Conservation (phyloP, 495 filamentous ascomycete species). For the Penicillium angulare region DNA sequence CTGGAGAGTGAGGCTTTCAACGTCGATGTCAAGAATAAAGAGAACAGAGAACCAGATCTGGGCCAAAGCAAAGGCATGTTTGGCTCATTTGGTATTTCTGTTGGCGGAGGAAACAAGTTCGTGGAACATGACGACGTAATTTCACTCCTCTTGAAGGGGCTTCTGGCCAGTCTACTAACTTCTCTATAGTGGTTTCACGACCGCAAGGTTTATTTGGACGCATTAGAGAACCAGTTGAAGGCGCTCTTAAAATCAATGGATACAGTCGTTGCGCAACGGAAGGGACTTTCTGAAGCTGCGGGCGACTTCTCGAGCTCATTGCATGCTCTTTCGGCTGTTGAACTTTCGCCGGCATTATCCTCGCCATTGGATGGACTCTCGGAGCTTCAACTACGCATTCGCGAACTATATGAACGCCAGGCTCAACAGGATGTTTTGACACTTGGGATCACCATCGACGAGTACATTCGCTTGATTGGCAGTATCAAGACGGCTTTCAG, state of each 20-base stretch:
- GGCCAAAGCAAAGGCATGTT: constrained; percentile 92
- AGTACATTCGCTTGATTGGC: constrained; percentile 94
- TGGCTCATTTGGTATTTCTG: constrained; percentile 74
- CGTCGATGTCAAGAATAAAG: constrained; percentile 96
- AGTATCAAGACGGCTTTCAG: constrained; percentile 88
- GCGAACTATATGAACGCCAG: constrained; percentile 93
- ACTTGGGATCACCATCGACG: constrained; percentile 93
- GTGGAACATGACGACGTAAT: constrained; percentile 96
- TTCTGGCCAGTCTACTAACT: constrained; percentile 5
- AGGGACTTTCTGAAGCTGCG: constrained; percentile 87
- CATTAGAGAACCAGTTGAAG: constrained; percentile 92
- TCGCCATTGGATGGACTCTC: constrained; percentile 85
- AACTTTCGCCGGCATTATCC: constrained; percentile 84
- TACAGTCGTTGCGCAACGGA: constrained; percentile 83
- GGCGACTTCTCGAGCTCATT: constrained; percentile 89
- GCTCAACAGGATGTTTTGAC: constrained; percentile 96
- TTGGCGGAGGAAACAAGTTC: constrained; percentile 78
- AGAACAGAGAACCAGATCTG: constrained; percentile 80
- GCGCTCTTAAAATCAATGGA: constrained; percentile 92
- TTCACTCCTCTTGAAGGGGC: constrained; percentile 10
- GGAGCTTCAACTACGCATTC: constrained; percentile 87
- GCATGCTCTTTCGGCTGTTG: constrained; percentile 84
- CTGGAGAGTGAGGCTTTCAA: constrained; percentile 94
- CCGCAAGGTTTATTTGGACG: constrained; percentile 88
- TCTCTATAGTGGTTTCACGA: constrained; percentile 88